phyloP scores from a whole-genome alignment of 768 basidiomycete genomes.

The Trametes cingulata region DNA sequence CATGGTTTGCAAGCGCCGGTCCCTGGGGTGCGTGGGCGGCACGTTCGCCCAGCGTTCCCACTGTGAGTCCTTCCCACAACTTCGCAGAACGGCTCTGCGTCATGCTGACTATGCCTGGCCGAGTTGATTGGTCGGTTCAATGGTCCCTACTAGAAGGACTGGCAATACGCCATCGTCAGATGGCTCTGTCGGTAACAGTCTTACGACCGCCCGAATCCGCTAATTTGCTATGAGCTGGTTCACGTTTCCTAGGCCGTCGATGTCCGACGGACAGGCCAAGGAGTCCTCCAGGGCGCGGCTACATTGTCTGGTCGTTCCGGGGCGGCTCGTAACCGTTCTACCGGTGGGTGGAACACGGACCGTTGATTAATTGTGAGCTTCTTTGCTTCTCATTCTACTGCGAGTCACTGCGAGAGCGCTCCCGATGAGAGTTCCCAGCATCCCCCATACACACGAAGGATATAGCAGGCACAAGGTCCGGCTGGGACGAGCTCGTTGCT shows the following conservation, averaged over 20 bases:
- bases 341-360: not conserved
- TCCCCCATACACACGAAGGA: not conserved
- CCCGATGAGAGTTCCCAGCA: not conserved
- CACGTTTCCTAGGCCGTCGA: not conserved
- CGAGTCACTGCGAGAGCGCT: not conserved
- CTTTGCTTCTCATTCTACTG: conserved; percentile 1
- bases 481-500: not conserved
- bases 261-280: not conserved
- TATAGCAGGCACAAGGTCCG: not conserved
- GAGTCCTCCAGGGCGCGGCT: not conserved
- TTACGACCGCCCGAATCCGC: conserved; percentile 1
- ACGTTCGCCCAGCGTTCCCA: conserved; percentile 1
- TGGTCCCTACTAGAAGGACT: too few species aligned
- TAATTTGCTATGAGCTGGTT: not conserved
- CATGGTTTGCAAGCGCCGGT: conserved; percentile 4
- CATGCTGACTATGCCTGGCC: not conserved
- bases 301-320: not conserved
- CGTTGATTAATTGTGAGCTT: not conserved
- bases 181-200: not conserved
- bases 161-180: not conserved
- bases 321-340: not conserved
- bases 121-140: not conserved
- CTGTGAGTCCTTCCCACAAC: not conserved
- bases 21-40: not conserved
- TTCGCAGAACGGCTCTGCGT: not conserved